Evolutionary conservation across 2,329 filamentous ascomycete genomes (phyloP).

Genomic region (Colletotrichum melonis): DNA sequence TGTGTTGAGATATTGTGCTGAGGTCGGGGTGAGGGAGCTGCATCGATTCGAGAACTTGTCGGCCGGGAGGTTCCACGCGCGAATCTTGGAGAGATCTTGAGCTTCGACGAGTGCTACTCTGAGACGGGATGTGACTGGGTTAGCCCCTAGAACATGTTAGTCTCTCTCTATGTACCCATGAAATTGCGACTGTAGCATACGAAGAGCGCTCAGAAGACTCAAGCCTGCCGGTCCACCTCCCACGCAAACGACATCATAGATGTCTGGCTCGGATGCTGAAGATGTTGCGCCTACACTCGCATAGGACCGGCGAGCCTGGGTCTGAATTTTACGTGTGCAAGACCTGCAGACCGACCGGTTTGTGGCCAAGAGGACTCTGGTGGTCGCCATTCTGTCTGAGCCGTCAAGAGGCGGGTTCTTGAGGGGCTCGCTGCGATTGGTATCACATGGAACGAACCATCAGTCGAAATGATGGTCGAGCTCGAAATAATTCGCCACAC

Average conservation of each 20-base stretch:
- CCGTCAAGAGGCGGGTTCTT: neutral
- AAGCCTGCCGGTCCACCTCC: conserved; percentile 91
- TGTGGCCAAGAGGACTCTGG: conserved; percentile 39
- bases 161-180: neutral
- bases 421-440: neutral
- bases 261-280: conserved; percentile 60
- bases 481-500: conserved; percentile 25
- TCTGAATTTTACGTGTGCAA: conserved; percentile 55
- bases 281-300: conserved; percentile 29
- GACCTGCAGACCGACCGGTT: conserved; percentile 57
- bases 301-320: conserved; percentile 43
- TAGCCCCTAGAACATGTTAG: conserved; percentile 68
- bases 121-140: conserved; percentile 78
- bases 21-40: conserved; percentile 91
- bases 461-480: neutral
- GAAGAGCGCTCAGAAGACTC: conserved; percentile 81
- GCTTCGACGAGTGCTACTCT: conserved; percentile 91
- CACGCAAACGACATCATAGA: conserved; percentile 94
- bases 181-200: conserved; percentile 57
- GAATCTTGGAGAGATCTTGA: conserved; percentile 80
- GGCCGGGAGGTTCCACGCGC: conserved; percentile 73
- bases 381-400: conserved; percentile 15
- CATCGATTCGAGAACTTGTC: conserved; percentile 91
- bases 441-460: conserved; percentile 19
- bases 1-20: conserved; percentile 81